A percentile compares a stretch with the other conserved stretches of the same genome.
These are phyloP conservation scores for Brasenia schreberi DNA, from an alignment of 164 flowering plant genomes.

Conservation along the genomic window DNA sequence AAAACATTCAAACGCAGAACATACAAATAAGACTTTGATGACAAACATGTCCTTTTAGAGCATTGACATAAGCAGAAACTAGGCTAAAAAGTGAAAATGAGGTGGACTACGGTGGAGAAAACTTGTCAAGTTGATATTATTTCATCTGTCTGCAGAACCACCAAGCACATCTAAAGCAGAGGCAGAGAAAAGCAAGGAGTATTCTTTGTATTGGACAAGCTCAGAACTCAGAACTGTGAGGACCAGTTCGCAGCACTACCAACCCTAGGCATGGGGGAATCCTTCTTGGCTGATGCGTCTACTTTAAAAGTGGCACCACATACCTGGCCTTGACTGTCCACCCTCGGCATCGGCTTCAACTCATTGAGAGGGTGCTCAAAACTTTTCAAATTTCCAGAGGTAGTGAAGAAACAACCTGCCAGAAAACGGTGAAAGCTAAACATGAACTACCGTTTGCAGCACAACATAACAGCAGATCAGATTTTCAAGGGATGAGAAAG, in stretches of 20 bases:
- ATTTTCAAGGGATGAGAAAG: not conserved
- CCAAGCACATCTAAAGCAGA: not conserved
- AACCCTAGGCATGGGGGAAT: conserved; percentile 69
- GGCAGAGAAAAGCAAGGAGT: not conserved
- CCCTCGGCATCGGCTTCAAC: conserved; percentile 83
- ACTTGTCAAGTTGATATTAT: not conserved
- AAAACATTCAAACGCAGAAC: too few relatives aligned
- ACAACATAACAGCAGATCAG: too few relatives aligned
- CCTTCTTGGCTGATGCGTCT: conserved; percentile 55
- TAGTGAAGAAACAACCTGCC: conserved; percentile 82
- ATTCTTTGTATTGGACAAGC: not conserved
- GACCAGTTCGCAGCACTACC: conserved; percentile 98
- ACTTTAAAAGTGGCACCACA: conserved; percentile 86
- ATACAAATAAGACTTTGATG: not conserved
- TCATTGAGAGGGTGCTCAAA: conserved; percentile 82
- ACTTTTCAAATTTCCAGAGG: conserved; percentile 76
- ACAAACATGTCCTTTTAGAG: not conserved
- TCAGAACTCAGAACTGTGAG: conserved; percentile 28
- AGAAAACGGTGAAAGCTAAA: not conserved
- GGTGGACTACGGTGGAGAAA: not conserved
- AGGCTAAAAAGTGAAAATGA: not conserved
- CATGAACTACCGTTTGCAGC: not conserved
- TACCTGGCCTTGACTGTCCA: conserved; percentile 88
- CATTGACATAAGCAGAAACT: not conserved
- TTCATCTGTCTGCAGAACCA: not conserved